Percentiles rank a stretch among this genome's conserved stretches.
Evolutionary conservation across 2,329 filamentous ascomycete genomes (phyloP).

Genomic region (Aspergillus pseudoglaucus): DNA sequence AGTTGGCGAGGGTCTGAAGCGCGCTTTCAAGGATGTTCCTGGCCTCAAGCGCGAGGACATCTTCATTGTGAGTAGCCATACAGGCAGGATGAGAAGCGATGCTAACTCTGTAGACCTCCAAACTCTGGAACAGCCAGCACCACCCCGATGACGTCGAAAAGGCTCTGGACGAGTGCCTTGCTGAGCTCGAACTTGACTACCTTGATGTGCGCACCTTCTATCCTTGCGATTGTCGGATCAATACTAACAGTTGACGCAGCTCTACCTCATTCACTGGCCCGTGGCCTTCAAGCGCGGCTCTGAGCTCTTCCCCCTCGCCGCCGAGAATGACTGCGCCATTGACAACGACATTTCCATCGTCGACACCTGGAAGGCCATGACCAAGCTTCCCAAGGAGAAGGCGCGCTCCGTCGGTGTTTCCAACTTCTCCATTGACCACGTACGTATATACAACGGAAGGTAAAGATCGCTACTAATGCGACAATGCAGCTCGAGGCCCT

Average conservation of each 20-base stretch:
- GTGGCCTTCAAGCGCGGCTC: conserved; percentile 34
- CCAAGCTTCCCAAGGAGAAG: conserved; percentile 37
- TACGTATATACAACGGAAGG: conserved; percentile 8
- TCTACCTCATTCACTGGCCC: conserved; percentile 44
- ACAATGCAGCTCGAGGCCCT: conserved; percentile 43
- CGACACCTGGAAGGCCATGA: conserved; percentile 43
- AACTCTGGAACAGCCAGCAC: conserved; percentile 54
- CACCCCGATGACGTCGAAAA: conserved; percentile 46
- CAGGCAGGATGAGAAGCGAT: not conserved
- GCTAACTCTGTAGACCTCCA: conserved; percentile 42
- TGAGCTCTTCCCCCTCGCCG: conserved; percentile 42
- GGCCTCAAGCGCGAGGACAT: conserved; percentile 37
- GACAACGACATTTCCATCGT: conserved; percentile 38
- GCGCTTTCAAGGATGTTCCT: conserved; percentile 31
- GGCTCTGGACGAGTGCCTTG: conserved; percentile 45
- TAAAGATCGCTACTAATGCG: no score
- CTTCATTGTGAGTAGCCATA: conserved; percentile 29
- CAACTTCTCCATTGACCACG: conserved; percentile 34
- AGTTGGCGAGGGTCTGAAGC: conserved; percentile 28
- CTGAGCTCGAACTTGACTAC: conserved; percentile 49
- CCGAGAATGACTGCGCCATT: conserved; percentile 37
- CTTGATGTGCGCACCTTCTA: conserved; percentile 37
- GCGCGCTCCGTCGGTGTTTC: conserved; percentile 37
- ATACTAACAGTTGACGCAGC: conserved; percentile 12
- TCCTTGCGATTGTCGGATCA: no score